Percentiles rank a stretch among this genome's conserved stretches.
Conservation (phyloP, 352 stramenopile genomes). For the Halophytophthora polymorphica region DNA sequence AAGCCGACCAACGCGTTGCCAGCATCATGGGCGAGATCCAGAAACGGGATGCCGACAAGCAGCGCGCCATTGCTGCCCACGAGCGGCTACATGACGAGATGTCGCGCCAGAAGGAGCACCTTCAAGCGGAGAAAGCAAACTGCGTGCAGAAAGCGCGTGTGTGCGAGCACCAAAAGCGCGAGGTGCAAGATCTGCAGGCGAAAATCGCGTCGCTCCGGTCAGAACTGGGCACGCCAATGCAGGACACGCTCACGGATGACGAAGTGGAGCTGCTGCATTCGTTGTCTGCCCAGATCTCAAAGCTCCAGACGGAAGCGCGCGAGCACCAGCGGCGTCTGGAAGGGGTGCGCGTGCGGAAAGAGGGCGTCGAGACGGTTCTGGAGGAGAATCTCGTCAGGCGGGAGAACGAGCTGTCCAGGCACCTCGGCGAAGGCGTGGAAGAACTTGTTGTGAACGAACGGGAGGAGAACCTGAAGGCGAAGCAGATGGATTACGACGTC, state of each 20-base stretch:
- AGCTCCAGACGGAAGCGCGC: constrained; percentile 87
- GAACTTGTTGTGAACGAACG: constrained; percentile 56
- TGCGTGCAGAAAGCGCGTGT: constrained; percentile 50
- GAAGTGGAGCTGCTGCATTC: constrained; percentile 54
- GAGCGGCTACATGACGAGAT: constrained; percentile 84
- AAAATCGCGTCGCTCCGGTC: constrained; percentile 49
- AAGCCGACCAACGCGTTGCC: constrained; percentile 87
- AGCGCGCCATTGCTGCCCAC: constrained; percentile 68
- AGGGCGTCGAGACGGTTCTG: constrained; percentile 88
- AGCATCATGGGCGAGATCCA: constrained; percentile 83
- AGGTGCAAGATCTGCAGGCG: constrained; percentile 55
- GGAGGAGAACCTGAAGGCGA: constrained; percentile 78
- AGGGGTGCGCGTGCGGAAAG: constrained; percentile 85
- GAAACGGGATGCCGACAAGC: constrained; percentile 76
- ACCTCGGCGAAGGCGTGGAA: constrained; percentile 64
- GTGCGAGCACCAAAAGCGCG: constrained; percentile 55
- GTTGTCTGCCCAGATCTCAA: constrained; percentile 63
- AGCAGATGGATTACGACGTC: constrained; percentile 88
- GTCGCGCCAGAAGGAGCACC: constrained; percentile 65
- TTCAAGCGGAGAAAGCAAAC: constrained; percentile 59
- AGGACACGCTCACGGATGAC: constrained; percentile 56
- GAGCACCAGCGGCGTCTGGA: constrained; percentile 79
- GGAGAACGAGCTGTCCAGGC: constrained; percentile 56
- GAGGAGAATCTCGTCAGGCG: constrained; percentile 91
- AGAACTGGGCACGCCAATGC: constrained; percentile 75